Evolutionary conservation across 139 green algal genomes (phyloP), one percentile per base, ranked within the genome.

Genomic region (Dunaliella primolecta): DNA sequence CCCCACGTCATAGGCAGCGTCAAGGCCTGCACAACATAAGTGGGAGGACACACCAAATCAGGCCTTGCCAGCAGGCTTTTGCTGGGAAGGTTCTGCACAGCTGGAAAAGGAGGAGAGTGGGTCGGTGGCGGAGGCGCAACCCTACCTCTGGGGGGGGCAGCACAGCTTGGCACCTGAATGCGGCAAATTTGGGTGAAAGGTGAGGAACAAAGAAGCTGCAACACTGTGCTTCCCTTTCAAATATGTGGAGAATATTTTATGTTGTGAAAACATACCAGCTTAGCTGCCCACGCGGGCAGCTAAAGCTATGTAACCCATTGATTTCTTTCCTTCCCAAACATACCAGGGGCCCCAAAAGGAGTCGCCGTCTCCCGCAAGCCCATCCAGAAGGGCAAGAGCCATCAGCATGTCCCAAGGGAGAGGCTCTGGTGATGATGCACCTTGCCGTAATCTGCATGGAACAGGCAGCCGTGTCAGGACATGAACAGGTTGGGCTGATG

Each of bases 391-490:
- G 0, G 92, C 93, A 29, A 95, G 81, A 0, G 90, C 89, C 70
- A 91, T 78, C n/a, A 95, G 81, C 2, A 95, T 31, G 83, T 95
- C 92, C 93, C 93, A 95, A 2, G 88, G 86, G 32, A 94, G 80
- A 0, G 88, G 57, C 30, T 92, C 86, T 32, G 2, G 56, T 20
- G 32, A 2, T 21, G 81, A 33, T 20, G 84, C 38, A 30, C 77
- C 83, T 31, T 86, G 82, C 3, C 81, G 64, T 37, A 91, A 75
- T 57, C 88, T 90, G 79, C 33, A 36, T 3, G n/a, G n/a, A n/a
- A n/a, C n/a, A n/a, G n/a, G n/a, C n/a, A n/a, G n/a, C n/a, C n/a
- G n/a, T n/a, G n/a, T n/a, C n/a, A n/a, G n/a, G n/a, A n/a, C n/a
- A n/a, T n/a, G n/a, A n/a, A n/a, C n/a, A n/a, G n/a, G n/a, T n/a